Evolutionary conservation across 169 alveolate species (phyloP), one percentile per base, ranked within the genome.

Genomic region (Eimeria sp.): DNA sequence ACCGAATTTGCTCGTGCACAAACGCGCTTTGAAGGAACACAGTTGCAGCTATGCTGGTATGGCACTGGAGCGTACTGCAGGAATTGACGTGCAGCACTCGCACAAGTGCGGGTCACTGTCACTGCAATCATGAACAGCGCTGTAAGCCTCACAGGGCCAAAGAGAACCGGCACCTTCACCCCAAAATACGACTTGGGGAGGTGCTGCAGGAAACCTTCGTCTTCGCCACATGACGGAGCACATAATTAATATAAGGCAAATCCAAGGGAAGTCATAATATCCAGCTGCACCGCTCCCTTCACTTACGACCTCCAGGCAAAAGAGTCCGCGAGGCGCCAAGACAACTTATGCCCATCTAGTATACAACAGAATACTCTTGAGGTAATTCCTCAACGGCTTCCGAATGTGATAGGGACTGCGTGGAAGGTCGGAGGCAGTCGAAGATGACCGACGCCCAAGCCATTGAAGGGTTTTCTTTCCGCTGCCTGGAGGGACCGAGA

Each of bases 131-230:
- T 11, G 23, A 54, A 46, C 54, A 23, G 52, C 93, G 80, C 43
- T 33, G 80, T 25, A 64, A 40, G n/a, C 33, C 37, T 62, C 82
- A 58, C 90, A 37, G 76, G 56, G 85, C 37, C 14, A 76, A 49
- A 13, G 10, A 58, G 83, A 10, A 74, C 33, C 20, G 91, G 52
- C 33, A 85, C 40, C 27, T 52, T 23, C 71, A 30, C 43, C 49
- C 49, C 64, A 30, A 49, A 9, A 23, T 80, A 16, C n/a, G 71
- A 49, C 27, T 52, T 49, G 71, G 68, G 71, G 80, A 87, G 82
- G 49, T 66, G 60, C 37, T 60, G 93, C 93, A 87, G 83, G 83
- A 85, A 74, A 74, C 83, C n/a, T 74, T 30, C 77, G 58, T 64
- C 60, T 40, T 18, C 9, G 71, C 14, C 46, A 13, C 68, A 78